These are phyloP conservation scores for Dryadomyces sulphureus DNA, from an alignment of 2,329 filamentous ascomycete species.

Conservation along the genomic window DNA sequence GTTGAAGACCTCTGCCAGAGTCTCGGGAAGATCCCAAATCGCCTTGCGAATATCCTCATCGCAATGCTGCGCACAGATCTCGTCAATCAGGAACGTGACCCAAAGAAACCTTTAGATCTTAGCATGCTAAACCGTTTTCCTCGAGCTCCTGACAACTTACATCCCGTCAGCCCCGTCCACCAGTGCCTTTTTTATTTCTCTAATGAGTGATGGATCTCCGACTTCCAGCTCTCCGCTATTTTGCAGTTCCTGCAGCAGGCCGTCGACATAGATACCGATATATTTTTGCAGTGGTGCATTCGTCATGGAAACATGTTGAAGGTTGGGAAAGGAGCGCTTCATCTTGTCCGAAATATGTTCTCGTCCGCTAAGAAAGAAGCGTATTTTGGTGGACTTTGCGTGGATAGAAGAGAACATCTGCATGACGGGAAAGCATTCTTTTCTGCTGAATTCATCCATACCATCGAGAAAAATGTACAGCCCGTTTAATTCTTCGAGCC, in stretches of 20 bases:
- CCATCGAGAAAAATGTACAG: background rate
- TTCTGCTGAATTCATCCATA: background rate
- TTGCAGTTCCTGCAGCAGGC: background rate
- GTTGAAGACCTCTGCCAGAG: background rate
- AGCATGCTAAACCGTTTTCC: background rate
- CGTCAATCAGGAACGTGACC: background rate
- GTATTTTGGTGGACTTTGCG: background rate
- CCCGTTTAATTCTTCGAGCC: background rate
- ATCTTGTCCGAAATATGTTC: background rate
- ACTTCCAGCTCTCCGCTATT: background rate
- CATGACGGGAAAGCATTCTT: background rate
- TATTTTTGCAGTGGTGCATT: no score
- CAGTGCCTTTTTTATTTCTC: background rate
- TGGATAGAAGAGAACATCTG: background rate
- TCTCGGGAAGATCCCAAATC: background rate
- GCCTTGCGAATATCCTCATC: background rate
- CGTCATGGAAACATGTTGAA: background rate
- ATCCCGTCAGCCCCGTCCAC: background rate
- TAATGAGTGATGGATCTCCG: background rate
- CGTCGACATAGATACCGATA: background rate
- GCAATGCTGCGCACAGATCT: background rate
- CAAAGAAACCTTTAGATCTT: background rate
- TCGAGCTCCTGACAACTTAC: background rate
- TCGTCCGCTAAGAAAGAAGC: background rate
- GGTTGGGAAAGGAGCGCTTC: background rate